Base-by-base conservation (phyloP, 208 protist genomes). In the Trypanosoma vivax region DNA sequence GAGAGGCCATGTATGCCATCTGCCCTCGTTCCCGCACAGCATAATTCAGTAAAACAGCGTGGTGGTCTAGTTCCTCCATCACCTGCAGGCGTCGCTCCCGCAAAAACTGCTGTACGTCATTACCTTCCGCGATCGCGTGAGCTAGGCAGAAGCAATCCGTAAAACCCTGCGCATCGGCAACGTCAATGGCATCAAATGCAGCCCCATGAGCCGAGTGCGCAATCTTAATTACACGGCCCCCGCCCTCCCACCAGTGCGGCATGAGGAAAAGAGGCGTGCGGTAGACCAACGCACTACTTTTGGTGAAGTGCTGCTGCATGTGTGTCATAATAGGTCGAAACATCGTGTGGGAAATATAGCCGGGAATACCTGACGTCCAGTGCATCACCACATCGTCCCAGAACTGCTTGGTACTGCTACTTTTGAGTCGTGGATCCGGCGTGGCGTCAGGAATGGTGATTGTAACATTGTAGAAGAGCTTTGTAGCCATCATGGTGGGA, bases 271-370 rank as follows among this genome's bases (percentile, higher is more conserved):
- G 57, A 30, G 90, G 90, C 1, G 80, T 77, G 39, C 80, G 70
- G 70, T 88, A 96, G 33, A 93, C 70, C 6, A 96, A 63, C 4
- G 73, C 75, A 42, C 67, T 90, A 18, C 67, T 76, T 51, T 87
- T 85, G 3, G 79, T 83, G 35, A 92, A 90, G 64, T 91, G 68
- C 65, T 91, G 82, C 63, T 95, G 84, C 73, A 95, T 82, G 69
- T 95, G 84, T 16, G 75, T 89, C 70, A 95, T 88, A 71, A 95
- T 83, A 18, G 88, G 88, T 3, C 84, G 88, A 47, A 95, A 95
- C 70, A 95, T 80, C 14, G 88, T 95, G 63, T 95, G 88, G 0
- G 81, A 87, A 55, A 95, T 63, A 65, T 95, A 95, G 19, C 85
- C 88, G 11, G 88, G 88, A 41, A 92, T 73, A 3, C 83, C 83